Percentiles rank a stretch among this genome's conserved stretches.
phyloP scores from a whole-genome alignment of 176 grass and related monocot species.

The Pharus latifolius region DNA sequence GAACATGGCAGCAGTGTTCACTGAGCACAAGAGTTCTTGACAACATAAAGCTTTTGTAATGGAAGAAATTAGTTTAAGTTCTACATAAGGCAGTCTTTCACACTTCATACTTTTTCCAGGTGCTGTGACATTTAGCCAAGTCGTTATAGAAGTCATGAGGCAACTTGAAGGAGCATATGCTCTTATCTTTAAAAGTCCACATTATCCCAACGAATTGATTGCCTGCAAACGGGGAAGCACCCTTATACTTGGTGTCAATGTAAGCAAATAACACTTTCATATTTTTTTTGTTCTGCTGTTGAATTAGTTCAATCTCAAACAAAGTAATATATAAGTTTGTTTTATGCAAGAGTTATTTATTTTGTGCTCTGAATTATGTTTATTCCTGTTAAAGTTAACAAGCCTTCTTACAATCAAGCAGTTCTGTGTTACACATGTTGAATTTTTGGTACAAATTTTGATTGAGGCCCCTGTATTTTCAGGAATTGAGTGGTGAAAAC shows the following conservation, averaged over 20 bases:
- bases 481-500: constrained; percentile 66
- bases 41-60: neutral
- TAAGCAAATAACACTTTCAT: constrained; percentile 30
- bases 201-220: constrained; percentile 85
- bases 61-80: neutral
- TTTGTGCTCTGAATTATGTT: neutral
- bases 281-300: neutral
- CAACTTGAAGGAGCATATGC: constrained; percentile 96
- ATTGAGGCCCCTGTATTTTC: neutral
- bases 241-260: constrained; percentile 80
- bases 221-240: constrained; percentile 81
- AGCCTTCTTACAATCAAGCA: too few relatives aligned
- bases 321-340: constrained; percentile 2
- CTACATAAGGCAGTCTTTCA: neutral
- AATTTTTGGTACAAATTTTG: neutral
- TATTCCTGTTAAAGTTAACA: neutral
- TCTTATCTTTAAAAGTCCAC: constrained; percentile 93
- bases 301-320: neutral
- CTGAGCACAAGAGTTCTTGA: neutral
- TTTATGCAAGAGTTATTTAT: neutral
- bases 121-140: constrained; percentile 78
- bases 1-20: neutral
- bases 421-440: too few relatives aligned
- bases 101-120: constrained; percentile 18
- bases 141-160: constrained; percentile 93